Base-by-base conservation (phyloP, 805 yeast species). In the Candida boidinii region DNA sequence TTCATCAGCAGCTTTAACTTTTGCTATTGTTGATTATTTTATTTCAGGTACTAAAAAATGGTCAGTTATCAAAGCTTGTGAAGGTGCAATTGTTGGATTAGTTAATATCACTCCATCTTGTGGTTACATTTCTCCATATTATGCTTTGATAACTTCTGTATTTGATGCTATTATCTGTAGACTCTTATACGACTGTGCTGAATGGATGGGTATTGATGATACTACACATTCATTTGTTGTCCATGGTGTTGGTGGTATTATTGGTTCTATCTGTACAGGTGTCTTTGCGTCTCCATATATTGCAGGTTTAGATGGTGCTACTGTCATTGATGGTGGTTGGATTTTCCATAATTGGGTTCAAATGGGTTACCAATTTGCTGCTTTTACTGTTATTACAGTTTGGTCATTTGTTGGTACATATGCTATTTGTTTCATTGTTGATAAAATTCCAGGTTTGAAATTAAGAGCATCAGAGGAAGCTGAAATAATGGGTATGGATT, bases 401-500 rank as follows among this genome's bases (percentile, higher is more conserved):
- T 71, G 76, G 76, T 60, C 74, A 10, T 50, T 53, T 18, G 57
- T 56, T 15, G 58, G 61, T 34, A 68, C 76, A 0, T 47, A 58
- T 35, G 45, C 56, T 1, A 56, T 70, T 34, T 66, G 72, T 39
- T 66, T 63, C 39, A 41, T 64, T 13, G 66, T 73, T 28, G 71
- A 73, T 44, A 52, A 60, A 34, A 68, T 70, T 31, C 78, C 79
- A 9, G 76, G 76, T 4, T 51, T 60, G 33, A 53, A 63, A 36
- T 49, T 71, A 42, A 64, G 70, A 47, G 69, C 64, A 7, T 29
- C 53, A 15, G 62, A 53, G 14, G 73, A 63, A 41, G 71, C 55
- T 16, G 76, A 71, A 48, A 64, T 59, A 26, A 55, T 64, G 62
- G 77, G 76, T 21, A 60, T 70, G 60, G 77, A 70, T 44, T 42